Evolutionary conservation across 164 flowering plant species (phyloP).

Genomic region (Stephania cephalantha): DNA sequence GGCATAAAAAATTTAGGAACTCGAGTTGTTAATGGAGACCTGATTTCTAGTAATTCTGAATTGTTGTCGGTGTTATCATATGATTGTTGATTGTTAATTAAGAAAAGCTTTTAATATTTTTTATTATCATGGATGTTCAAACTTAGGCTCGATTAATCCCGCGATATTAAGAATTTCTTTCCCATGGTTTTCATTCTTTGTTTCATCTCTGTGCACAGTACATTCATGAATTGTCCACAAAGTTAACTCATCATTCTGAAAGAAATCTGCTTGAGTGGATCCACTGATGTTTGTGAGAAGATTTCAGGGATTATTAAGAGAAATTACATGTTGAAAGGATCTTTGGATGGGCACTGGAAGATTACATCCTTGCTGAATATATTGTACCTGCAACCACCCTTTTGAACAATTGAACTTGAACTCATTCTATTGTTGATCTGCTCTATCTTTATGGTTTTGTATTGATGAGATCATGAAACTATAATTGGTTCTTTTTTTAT

Average conservation of each 20-base stretch:
- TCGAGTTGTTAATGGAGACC: background rate
- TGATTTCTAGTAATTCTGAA: background rate
- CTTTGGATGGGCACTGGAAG: background rate
- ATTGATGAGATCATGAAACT: background rate
- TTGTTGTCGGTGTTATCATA: no score
- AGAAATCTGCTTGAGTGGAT: background rate
- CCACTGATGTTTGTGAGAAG: background rate
- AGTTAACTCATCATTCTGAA: background rate
- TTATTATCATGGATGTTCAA: background rate
- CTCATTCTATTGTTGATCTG: background rate
- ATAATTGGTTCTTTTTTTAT: background rate
- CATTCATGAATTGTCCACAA: background rate
- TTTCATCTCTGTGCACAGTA: background rate
- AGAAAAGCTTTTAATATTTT: background rate
- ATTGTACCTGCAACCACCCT: background rate
- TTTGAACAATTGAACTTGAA: background rate
- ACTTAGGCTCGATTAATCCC: no score
- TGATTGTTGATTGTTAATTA: background rate
- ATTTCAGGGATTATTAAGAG: background rate
- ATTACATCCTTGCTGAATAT: background rate
- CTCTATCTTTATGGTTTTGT: background rate
- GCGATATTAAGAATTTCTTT: background rate
- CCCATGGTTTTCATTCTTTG: background rate
- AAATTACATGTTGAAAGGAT: background rate
- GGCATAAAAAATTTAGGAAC: background rate